Evolutionary conservation across 2,329 filamentous ascomycete species (phyloP).

Genomic region (Passalora sequoiae): DNA sequence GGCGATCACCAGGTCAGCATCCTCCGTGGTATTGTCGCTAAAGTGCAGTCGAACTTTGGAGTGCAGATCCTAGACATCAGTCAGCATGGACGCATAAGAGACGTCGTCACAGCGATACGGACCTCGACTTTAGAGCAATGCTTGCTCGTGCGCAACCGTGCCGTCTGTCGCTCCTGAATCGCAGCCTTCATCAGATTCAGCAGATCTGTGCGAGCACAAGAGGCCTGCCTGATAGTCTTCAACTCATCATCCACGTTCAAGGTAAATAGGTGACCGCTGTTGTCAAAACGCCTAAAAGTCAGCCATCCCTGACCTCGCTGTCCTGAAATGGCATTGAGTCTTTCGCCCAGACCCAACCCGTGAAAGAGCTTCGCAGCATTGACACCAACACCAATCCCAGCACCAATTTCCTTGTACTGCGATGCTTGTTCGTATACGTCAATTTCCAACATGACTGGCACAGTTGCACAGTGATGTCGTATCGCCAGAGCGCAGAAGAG

Average conservation of each 20-base stretch:
- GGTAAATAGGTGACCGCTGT: conserved; percentile 32
- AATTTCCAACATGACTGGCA: conserved; percentile 20
- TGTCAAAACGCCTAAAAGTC: conserved; percentile 35
- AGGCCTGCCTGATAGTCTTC: conserved; percentile 19
- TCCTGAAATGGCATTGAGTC: conserved; percentile 30
- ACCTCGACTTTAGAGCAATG: conserved; percentile 20
- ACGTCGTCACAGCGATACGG: too few species aligned
- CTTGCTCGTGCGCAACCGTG: conserved; percentile 29
- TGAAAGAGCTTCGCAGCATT: conserved; percentile 35
- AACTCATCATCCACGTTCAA: conserved; percentile 27
- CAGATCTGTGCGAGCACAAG: conserved; percentile 26
- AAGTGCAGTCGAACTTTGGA: conserved; percentile 24
- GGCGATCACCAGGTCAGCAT: conserved; percentile 19
- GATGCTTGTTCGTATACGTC: conserved; percentile 36
- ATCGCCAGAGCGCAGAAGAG: conserved; percentile 37
- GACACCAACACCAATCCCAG: conserved; percentile 35
- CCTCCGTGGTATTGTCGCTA: conserved; percentile 14
- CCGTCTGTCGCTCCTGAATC: conserved; percentile 22
- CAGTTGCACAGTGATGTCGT: conserved; percentile 31
- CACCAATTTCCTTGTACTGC: conserved; percentile 35
- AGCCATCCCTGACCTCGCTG: conserved; percentile 32
- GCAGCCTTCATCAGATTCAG: conserved; percentile 26
- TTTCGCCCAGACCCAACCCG: conserved; percentile 33
- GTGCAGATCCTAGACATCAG: conserved; percentile 17
- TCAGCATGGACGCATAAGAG: too few species aligned